phyloP scores from a whole-genome alignment of 1,139 yeast species.

The Kurtzmaniella quercitrusa region DNA sequence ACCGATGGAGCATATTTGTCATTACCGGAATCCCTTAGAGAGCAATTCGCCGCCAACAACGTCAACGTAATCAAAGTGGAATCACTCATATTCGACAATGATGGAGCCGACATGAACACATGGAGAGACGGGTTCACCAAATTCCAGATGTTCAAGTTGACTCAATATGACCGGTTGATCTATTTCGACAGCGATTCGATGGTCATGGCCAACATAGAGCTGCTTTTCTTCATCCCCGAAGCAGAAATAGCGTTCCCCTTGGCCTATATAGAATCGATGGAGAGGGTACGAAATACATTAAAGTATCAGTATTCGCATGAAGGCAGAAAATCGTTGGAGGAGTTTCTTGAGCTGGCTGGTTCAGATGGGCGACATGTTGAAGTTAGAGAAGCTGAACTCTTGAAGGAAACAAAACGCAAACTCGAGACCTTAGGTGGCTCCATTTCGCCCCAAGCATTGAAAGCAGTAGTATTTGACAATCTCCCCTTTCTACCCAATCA shows the following conservation, averaged over 20 bases:
- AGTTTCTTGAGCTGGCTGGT: neutral
- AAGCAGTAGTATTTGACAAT: constrained; percentile 1
- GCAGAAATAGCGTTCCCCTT: constrained; percentile 27
- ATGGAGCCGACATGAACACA: neutral
- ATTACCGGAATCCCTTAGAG: neutral
- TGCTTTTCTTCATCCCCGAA: constrained; percentile 43
- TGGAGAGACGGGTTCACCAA: constrained; percentile 4
- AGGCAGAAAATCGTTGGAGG: neutral
- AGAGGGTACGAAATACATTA: neutral
- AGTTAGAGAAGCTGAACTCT: neutral
- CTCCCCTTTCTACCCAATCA: constrained; percentile 3
- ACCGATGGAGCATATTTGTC: constrained; percentile 1
- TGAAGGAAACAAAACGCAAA: neutral
- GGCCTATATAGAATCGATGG: constrained; percentile 15
- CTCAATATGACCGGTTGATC: constrained; percentile 32
- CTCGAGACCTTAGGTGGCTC: no score
- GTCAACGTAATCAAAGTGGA: neutral
- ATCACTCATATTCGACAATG: neutral
- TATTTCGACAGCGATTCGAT: constrained; percentile 40
- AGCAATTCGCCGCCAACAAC: neutral
- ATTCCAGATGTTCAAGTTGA: constrained; percentile 12
- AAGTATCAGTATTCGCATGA: neutral
- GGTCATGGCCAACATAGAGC: constrained; percentile 32
- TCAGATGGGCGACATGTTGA: neutral
- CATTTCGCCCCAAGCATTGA: neutral